These are phyloP conservation scores for Rhodotorula sp. DNA, from an alignment of 1,284 basidiomycete genomes.

Conservation along the genomic window DNA sequence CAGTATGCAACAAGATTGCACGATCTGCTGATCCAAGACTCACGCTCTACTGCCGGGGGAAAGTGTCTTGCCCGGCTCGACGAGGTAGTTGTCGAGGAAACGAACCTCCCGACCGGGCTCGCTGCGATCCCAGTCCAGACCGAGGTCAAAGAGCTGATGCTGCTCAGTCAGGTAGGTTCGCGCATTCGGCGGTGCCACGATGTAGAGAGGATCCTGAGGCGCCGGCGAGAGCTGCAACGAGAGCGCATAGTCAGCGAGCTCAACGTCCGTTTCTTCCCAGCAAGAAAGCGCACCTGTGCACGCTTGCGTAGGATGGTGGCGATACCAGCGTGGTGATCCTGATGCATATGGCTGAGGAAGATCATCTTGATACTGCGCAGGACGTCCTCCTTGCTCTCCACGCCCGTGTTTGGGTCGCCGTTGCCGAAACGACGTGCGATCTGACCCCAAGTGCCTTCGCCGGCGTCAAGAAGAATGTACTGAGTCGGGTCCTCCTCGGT, in stretches of 20 bases:
- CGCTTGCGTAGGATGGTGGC: conserved; percentile 71
- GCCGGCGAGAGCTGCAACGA: conserved; percentile 16
- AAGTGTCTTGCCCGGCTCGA: conserved; percentile 29
- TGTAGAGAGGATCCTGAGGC: conserved; percentile 25
- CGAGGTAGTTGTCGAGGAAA: conserved; percentile 31
- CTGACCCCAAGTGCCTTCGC: conserved; percentile 90
- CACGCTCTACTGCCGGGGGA: conserved; percentile 9
- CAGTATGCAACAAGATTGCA: too few relatives aligned
- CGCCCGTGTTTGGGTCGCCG: conserved; percentile 33
- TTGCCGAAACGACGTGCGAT: conserved; percentile 74
- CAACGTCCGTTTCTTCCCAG: background rate
- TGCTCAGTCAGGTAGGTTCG: conserved; percentile 39
- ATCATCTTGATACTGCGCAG: conserved; percentile 73
- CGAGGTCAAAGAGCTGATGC: conserved; percentile 44
- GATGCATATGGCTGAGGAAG: conserved; percentile 87
- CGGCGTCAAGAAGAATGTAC: conserved; percentile 75
- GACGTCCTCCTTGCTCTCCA: conserved; percentile 46
- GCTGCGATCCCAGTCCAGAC: conserved; percentile 33
- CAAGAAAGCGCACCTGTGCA: conserved; percentile 57
- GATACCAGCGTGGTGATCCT: conserved; percentile 87
- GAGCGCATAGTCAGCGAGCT: background rate
- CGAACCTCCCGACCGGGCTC: conserved; percentile 13
- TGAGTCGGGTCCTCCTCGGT: conserved; percentile 55
- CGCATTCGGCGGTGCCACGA: conserved; percentile 36
- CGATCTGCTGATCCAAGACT: background rate